phyloP scores from a whole-genome alignment of 768 basidiomycete species.

The Sistotremastrum niveocremeum region DNA sequence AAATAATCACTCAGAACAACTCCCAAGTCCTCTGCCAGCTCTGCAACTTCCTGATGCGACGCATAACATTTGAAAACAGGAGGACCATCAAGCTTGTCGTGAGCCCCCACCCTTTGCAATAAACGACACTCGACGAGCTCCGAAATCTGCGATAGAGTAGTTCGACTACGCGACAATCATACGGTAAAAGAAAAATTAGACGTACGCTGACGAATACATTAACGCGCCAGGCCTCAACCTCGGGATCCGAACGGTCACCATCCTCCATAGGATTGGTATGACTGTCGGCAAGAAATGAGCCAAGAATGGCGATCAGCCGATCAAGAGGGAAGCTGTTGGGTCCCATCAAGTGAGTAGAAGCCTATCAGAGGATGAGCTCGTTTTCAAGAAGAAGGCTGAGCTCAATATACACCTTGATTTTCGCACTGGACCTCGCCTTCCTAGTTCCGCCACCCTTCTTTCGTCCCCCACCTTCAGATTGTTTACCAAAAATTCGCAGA shows the following conservation, averaged over 20 bases:
- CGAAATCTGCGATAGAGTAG: constrained; percentile 33
- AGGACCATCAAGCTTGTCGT: constrained; percentile 54
- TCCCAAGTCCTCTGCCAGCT: no score
- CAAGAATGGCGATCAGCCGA: constrained; percentile 66
- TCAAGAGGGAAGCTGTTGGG: constrained; percentile 71
- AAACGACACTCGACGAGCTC: constrained; percentile 54
- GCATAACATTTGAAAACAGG: constrained; percentile 50
- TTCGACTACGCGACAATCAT: not conserved
- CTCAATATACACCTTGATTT: constrained; percentile 28
- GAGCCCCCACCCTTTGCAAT: constrained; percentile 46
- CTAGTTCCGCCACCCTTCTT: constrained; percentile 24
- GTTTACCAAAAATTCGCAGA: constrained; percentile 70
- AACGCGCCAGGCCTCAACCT: constrained; percentile 55
- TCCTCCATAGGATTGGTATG: constrained; percentile 38
- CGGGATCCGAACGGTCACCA: constrained; percentile 47
- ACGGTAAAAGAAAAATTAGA: constrained; percentile 4
- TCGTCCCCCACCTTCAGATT: constrained; percentile 45
- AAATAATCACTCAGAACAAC: no score
- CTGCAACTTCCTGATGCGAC: no score
- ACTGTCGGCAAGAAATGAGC: constrained; percentile 63
- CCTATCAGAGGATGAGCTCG: constrained; percentile 21
- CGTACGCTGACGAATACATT: constrained; percentile 47
- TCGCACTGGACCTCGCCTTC: constrained; percentile 23
- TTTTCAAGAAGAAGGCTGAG: not conserved
- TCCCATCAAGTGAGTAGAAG: constrained; percentile 67